phyloP scores from a whole-genome alignment of 768 basidiomycete genomes.

The Suillus cothurnatus region DNA sequence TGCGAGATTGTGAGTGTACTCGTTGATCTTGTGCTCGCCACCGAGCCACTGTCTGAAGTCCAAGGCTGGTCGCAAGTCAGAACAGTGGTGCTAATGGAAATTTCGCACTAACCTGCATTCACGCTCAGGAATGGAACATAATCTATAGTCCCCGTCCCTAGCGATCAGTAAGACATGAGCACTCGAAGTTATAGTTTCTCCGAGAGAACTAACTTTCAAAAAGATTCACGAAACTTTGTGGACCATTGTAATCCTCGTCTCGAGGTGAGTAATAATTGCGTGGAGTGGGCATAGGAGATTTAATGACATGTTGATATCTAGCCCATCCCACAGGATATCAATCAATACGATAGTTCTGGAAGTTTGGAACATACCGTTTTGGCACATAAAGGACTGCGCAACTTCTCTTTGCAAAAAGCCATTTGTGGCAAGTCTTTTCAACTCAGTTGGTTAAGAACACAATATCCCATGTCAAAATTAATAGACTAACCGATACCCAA shows the following conservation, averaged over 20 bases:
- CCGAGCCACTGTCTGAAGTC: constrained; percentile 75
- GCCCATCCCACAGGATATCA: not conserved
- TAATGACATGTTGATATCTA: constrained; percentile 68
- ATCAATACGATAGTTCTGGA: not conserved
- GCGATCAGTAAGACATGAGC: not conserved
- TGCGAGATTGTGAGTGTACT: constrained; percentile 72
- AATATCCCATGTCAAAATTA: not conserved
- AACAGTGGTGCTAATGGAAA: not conserved
- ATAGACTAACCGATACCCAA: constrained; percentile 64
- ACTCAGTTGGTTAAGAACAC: not conserved
- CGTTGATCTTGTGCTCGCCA: constrained; percentile 71
- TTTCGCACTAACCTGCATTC: constrained; percentile 43
- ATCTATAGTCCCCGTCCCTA: constrained; percentile 71
- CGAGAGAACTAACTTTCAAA: constrained; percentile 40
- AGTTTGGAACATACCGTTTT: constrained; percentile 38
- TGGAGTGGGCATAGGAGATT: constrained; percentile 60
- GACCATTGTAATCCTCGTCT: constrained; percentile 33
- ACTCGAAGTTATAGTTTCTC: not conserved
- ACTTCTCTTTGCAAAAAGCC: constrained; percentile 72
- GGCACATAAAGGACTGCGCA: constrained; percentile 78
- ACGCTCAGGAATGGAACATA: constrained; percentile 55
- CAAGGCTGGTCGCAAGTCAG: constrained; percentile 48
- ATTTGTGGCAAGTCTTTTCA: constrained; percentile 80
- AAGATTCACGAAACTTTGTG: constrained; percentile 48
- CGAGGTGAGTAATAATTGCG: constrained; percentile 51